Conservation (phyloP, 208 protist genomes). For the Porcisia hertigi region DNA sequence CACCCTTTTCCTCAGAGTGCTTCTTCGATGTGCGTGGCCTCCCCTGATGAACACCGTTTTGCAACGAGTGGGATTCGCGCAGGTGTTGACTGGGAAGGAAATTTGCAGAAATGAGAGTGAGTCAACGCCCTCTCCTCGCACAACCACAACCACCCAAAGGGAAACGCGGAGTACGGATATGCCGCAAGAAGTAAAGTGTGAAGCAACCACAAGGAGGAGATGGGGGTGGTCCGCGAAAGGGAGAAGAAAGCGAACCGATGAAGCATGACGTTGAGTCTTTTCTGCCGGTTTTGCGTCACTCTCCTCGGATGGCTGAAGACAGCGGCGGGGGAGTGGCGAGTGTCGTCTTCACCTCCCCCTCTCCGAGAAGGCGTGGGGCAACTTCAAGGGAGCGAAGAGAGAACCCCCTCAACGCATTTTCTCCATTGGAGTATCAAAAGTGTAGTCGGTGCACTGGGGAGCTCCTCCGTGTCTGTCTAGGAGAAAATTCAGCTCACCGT, state of each 20-base stretch:
- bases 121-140: not conserved
- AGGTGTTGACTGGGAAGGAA: not conserved
- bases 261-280: not conserved
- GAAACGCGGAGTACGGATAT: not conserved
- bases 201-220: not conserved
- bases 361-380: not conserved
- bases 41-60: not conserved
- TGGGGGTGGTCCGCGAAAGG: not conserved
- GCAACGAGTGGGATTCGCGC: not conserved
- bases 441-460: not conserved
- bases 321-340: not conserved
- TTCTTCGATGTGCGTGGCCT: not conserved
- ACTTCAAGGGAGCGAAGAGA: not conserved
- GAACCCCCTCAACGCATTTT: not conserved
- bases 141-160: no score
- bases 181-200: no score
- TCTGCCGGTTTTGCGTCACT: not conserved
- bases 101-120: not conserved
- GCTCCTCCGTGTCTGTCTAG: no score
- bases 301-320: not conserved
- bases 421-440: not conserved
- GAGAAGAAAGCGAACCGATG: not conserved
- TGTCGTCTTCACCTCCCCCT: not conserved
- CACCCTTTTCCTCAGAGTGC: not conserved
- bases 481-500: not conserved